A percentile compares a stretch with the other conserved stretches of the same genome.
These are phyloP conservation scores for Penicillium sp. DNA, from an alignment of 2,329 filamentous ascomycete species.

Conservation along the genomic window DNA sequence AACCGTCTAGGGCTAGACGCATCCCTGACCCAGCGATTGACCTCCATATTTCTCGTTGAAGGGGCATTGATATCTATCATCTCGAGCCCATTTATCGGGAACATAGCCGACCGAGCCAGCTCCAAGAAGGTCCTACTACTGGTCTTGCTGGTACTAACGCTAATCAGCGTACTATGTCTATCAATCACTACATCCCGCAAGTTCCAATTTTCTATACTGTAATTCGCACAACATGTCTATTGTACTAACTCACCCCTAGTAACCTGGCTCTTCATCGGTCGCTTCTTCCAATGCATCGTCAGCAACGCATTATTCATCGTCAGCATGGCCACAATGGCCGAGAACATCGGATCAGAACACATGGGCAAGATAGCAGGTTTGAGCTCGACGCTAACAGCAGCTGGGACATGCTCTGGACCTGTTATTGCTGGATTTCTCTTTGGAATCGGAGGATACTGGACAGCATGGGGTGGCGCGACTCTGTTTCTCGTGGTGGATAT, in stretches of 20 bases:
- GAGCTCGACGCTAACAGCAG: conserved; percentile 5
- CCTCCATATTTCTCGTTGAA: conserved; percentile 19
- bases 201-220: neutral
- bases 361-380: conserved; percentile 16
- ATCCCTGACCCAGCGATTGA: conserved; percentile 13
- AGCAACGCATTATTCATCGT: conserved; percentile 15
- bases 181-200: conserved; percentile 7
- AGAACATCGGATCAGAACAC: conserved; percentile 13
- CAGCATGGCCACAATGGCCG: conserved; percentile 13
- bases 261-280: conserved; percentile 10
- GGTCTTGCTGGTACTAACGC: conserved; percentile 3
- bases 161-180: conserved; percentile 11
- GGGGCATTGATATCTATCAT: conserved; percentile 18
- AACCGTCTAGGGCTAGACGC: conserved; percentile 14
- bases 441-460: conserved; percentile 26
- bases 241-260: neutral
- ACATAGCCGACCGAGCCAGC: conserved; percentile 13
- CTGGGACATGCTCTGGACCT: conserved; percentile 25
- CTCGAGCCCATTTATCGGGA: conserved; percentile 18
- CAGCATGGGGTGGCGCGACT: conserved; percentile 24
- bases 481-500: conserved; percentile 27
- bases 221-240: neutral
- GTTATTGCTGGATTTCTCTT: conserved; percentile 25
- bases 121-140: conserved; percentile 15
- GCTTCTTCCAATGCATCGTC: conserved; percentile 14